Conservation (phyloP, 257 asterid species). For the Mitragyna speciosa region DNA sequence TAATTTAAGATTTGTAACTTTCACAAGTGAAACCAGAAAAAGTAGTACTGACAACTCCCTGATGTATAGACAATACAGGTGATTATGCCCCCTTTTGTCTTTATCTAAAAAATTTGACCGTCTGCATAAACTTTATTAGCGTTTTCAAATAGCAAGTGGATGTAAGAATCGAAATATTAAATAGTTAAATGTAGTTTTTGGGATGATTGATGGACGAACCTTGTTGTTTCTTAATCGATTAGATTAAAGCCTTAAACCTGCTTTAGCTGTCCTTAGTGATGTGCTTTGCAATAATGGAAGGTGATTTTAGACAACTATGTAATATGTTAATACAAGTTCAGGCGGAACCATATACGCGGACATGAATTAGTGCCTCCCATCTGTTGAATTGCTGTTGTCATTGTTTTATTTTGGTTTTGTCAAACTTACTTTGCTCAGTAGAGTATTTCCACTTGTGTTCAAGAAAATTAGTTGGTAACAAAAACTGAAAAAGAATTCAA, state of each 20-base stretch:
- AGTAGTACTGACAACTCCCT: no score
- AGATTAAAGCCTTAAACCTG: constrained; percentile 32
- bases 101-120: background rate
- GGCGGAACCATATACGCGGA: background rate
- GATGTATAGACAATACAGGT: no score
- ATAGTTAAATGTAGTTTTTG: constrained; percentile 22
- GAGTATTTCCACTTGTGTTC: no score
- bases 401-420: no score
- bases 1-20: no score
- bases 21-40: no score
- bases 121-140: background rate
- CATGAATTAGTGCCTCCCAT: no score
- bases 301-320: constrained; percentile 8
- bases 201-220: background rate
- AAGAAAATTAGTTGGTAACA: no score
- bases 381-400: background rate
- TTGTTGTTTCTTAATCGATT: constrained; percentile 29
- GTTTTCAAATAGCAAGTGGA: constrained; percentile 35
- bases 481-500: no score
- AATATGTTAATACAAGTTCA: background rate
- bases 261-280: constrained; percentile 16
- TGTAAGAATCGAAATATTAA: constrained; percentile 24
- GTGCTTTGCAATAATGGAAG: background rate
- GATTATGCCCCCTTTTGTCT: no score
- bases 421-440: no score